Percentiles rank a stretch among this genome's conserved stretches.
Conservation (phyloP, 805 yeast species). For the Wickerhamiella occidentalis region DNA sequence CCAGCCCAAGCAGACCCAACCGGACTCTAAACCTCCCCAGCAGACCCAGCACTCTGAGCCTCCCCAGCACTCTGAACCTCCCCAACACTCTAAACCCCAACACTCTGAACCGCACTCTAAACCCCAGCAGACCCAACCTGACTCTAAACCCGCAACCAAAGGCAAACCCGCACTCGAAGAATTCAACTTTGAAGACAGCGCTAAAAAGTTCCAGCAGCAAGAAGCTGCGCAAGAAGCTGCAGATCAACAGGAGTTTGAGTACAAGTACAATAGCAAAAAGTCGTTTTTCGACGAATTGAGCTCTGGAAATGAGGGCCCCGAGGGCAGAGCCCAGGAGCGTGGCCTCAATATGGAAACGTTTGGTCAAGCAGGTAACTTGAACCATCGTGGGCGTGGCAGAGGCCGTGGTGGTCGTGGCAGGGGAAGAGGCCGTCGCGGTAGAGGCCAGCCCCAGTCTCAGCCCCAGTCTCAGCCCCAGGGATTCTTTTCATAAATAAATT, state of each 20-base stretch:
- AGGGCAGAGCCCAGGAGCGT: conserved; percentile 66
- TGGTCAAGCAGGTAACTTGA: conserved; percentile 50
- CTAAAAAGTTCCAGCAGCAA: conserved; percentile 65
- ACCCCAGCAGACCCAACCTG: conserved; percentile 7
- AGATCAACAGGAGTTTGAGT: conserved; percentile 18
- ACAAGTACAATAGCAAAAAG: conserved; percentile 60
- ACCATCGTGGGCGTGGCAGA: conserved; percentile 31
- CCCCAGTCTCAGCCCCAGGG: background rate
- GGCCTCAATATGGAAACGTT: conserved; percentile 68
- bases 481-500: background rate
- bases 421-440: conserved; percentile 27
- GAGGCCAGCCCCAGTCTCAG: conserved; percentile 5
- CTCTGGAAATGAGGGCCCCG: conserved; percentile 40
- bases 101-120: conserved; percentile 8
- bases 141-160: conserved; percentile 11
- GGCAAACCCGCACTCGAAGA: conserved; percentile 34
- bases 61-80: background rate
- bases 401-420: conserved; percentile 35
- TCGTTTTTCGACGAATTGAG: conserved; percentile 86
- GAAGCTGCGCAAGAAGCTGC: conserved; percentile 32
- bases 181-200: conserved; percentile 64
- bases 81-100: background rate
- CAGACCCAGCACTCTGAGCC: background rate
- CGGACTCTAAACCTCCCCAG: too few relatives aligned
- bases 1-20: too few relatives aligned